These are phyloP conservation scores for Calamus simplicifolius DNA, from an alignment of 176 grass and related monocot genomes.

Conservation along the genomic window DNA sequence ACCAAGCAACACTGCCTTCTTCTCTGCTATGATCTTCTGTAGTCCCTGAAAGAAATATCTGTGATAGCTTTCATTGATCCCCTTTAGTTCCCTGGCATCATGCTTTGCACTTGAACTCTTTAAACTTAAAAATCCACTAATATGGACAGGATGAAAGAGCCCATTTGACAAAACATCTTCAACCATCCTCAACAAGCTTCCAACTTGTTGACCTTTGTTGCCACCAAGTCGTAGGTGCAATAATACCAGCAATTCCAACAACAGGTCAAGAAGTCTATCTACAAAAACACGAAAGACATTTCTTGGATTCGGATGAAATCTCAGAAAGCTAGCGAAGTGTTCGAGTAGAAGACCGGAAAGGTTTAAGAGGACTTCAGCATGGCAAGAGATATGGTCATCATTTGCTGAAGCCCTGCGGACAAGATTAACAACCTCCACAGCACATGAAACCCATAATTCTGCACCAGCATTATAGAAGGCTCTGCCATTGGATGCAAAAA, in stretches of 20 bases:
- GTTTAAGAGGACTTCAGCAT: slow-evolving; percentile 22
- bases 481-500: slow-evolving; percentile 72
- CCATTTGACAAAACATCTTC: slow-evolving; percentile 82
- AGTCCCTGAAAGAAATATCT: slow-evolving; percentile 77
- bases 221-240: slow-evolving; percentile 58
- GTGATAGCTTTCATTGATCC: slow-evolving; percentile 75
- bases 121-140: slow-evolving; percentile 75
- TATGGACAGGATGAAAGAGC: slow-evolving; percentile 76
- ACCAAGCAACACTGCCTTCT: slow-evolving; percentile 70
- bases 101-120: slow-evolving; percentile 40
- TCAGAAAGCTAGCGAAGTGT: slow-evolving; percentile 71
- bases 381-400: slow-evolving; percentile 28
- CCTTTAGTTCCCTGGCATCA: slow-evolving; percentile 34
- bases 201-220: slow-evolving; percentile 20
- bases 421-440: slow-evolving; percentile 56
- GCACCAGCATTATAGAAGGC: slow-evolving; percentile 68
- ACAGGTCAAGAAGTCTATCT: slow-evolving; percentile 56
- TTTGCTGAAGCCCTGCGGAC: slow-evolving; percentile 42
- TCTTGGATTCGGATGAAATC: slow-evolving; percentile 79
- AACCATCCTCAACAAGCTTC: slow-evolving; percentile 42
- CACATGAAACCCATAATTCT: slow-evolving; percentile 74
- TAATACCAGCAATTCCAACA: slow-evolving; percentile 78
- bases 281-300: slow-evolving; percentile 82
- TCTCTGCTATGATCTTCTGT: slow-evolving; percentile 67
- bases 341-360: slow-evolving; percentile 57